Base-by-base conservation (phyloP, 305 asterid genomes). In the Caryopteris hybrid region DNA sequence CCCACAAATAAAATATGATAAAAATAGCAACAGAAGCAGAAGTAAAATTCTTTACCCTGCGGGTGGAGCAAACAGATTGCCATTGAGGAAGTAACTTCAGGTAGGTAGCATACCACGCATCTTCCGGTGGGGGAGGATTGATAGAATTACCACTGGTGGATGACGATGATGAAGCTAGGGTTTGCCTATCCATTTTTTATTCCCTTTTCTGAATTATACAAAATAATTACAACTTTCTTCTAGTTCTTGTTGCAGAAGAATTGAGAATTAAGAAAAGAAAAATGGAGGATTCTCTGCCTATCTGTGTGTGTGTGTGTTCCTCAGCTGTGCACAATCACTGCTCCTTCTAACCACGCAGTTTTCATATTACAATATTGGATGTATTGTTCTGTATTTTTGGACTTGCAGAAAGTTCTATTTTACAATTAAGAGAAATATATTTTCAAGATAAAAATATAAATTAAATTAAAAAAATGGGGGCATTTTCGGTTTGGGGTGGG, bases 101-200 rank as follows among this genome's bases (percentile, higher is more conserved):
- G 79, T 69, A 84, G 61, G 88, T 64, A 74, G 58, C 71, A 34
- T 80, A 58, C 96, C 99, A 90, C 72, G 91, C 89, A 78, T 93
- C 91, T 73, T 86, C 91, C 56, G 80, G 83, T 73, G 95, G 98
- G 21, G 92, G 83, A 59, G 86, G 58, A 72, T 22, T 71, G 64
- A 54, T 38, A 7, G 81, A 46, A 46, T 27, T 31, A 46, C 63
- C 73, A 62, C 76, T 69, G 23, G 73, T 67, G 13, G 96, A 80
- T 29, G 95, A 81, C 73, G 85, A 81, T 2, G 97, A 81, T 23
- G 94, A 78, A 77, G 85, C 90, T 85, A 90, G 94, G 95, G 95
- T 77, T 84, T 76, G 91, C 34, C 89, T 70, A 51, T 81, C 90
- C 94, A 93, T 92, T 43, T 57, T 25, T 10, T 57, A 4, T 22